Conservation (phyloP, 495 filamentous ascomycete genomes). For the Rostrohypoxylon terebratum region DNA sequence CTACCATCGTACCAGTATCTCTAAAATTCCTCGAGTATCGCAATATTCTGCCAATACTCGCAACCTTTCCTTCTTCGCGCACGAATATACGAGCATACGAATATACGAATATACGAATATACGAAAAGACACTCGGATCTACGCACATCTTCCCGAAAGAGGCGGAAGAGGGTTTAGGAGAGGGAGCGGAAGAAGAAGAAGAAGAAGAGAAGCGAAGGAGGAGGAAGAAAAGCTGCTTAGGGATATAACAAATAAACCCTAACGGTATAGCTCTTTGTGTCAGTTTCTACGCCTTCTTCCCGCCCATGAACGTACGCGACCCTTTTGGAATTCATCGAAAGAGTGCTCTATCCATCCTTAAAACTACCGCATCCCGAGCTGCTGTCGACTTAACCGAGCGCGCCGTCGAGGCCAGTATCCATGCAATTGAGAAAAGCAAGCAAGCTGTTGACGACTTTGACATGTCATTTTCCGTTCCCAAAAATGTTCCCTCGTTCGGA, state of each 20-base stretch:
- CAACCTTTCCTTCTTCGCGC: background rate
- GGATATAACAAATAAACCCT: background rate
- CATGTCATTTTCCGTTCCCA: conserved; percentile 76
- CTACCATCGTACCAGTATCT: background rate
- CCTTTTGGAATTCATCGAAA: conserved; percentile 64
- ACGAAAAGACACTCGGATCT: too few relatives aligned
- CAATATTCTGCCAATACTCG: conserved; percentile 2
- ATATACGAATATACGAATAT: too few relatives aligned
- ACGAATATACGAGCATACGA: background rate
- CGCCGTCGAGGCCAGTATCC: conserved; percentile 55
- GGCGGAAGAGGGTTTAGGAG: background rate
- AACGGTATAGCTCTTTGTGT: conserved; percentile 37
- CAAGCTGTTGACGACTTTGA: conserved; percentile 55
- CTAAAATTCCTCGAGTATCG: conserved; percentile 16
- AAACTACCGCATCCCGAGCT: conserved; percentile 54
- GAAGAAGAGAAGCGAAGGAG: background rate
- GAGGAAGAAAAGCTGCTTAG: background rate
- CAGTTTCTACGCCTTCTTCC: conserved; percentile 18
- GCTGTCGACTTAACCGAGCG: conserved; percentile 56
- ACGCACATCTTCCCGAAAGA: background rate
- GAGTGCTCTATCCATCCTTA: conserved; percentile 59
- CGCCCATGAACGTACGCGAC: conserved; percentile 65
- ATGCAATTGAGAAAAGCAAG: conserved; percentile 58
- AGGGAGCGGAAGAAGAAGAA: background rate
- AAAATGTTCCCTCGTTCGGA: conserved; percentile 77